Base-by-base conservation (phyloP, 805 yeast genomes). In the Ogataea ganodermae region DNA sequence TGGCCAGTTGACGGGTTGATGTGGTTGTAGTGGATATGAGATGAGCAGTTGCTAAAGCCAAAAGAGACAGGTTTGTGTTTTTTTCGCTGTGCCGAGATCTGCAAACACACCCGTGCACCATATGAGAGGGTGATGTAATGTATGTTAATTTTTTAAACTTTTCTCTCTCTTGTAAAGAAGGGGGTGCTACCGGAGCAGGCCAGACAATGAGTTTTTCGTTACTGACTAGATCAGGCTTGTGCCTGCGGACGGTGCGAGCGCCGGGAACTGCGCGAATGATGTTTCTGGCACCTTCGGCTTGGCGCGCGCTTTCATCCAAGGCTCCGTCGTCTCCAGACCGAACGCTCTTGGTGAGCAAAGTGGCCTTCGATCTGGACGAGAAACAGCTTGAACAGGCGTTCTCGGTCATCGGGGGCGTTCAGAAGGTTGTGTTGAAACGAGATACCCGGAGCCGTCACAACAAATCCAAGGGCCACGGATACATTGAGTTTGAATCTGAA, bases 381-480 rank as follows among this genome's bases (percentile, higher is more conserved):
- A 48, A 56, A 13, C 57, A 61, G 28, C 21, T 65, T 2, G 39
- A 30, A 14, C 44, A 57, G n/a, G 64, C 62, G 1, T 65, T 65
- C 39, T 45, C 51, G 8, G 53, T 56, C 6, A 56, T 63, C 18
- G 65, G 61, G 1, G 61, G 61, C 1, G 45, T 63, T 13, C 41
- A 42, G 22, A 49, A 42, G 17, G 53, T 49, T 40, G 16, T 42
- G 30, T 46, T 53, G 24, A 54, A 53, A 32, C 40, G 51, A 36
- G 50, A 57, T 32, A 20, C 33, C 20, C 49, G 48, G 12, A 48
- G 55, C 13, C 40, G 22, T 30, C 42, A 23, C 17, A 45, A 42
- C 12, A 50, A 51, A 23, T 55, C 63, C 1, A 56, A 51, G 32
- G 68, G 69, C 0, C 41, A 51, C 41, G 68, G 67, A 1, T 36